Conservation (phyloP, 2,329 filamentous ascomycete species). For the Fusarium fracticaudum region DNA sequence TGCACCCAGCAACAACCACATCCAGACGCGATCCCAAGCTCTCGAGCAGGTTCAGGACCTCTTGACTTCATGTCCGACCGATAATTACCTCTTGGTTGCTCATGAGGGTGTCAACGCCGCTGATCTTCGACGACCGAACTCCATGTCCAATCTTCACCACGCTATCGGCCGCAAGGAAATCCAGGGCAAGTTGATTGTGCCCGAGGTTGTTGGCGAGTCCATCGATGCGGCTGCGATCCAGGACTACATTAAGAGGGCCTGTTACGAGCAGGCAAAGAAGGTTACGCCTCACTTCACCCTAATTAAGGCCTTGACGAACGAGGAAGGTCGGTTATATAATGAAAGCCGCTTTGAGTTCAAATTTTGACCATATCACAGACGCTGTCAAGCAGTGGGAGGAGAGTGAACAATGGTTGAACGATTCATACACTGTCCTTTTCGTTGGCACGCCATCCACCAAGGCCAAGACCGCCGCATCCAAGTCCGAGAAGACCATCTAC, state of each 20-base stretch:
- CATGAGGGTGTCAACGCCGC: slow-evolving; percentile 78
- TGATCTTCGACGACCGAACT: slow-evolving; percentile 67
- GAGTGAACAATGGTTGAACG: slow-evolving; percentile 33
- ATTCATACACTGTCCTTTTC: slow-evolving; percentile 80
- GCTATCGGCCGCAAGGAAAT: slow-evolving; percentile 50
- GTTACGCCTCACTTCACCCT: slow-evolving; percentile 52
- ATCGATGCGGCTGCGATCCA: slow-evolving; percentile 53
- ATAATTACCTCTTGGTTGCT: slow-evolving; percentile 79
- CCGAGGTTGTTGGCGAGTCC: slow-evolving; percentile 66
- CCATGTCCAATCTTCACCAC: slow-evolving; percentile 63
- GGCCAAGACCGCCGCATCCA: slow-evolving; percentile 8
- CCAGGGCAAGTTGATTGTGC: slow-evolving; percentile 57
- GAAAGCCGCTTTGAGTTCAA: neutral
- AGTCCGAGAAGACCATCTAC: slow-evolving; percentile 61
- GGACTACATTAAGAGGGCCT: slow-evolving; percentile 58
- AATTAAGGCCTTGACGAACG: slow-evolving; percentile 53
- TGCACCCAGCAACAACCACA: slow-evolving; percentile 50
- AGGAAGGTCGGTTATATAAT: slow-evolving; percentile 54
- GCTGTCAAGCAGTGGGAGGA: slow-evolving; percentile 9
- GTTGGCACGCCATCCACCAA: slow-evolving; percentile 65
- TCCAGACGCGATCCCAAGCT: slow-evolving; percentile 60
- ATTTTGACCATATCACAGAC: slow-evolving; percentile 19
- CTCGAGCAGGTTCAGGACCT: slow-evolving; percentile 57
- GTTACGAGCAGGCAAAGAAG: slow-evolving; percentile 52
- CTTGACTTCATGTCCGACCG: slow-evolving; percentile 75